Percentiles rank a stretch among this genome's conserved stretches.
Conservation (phyloP, 2,329 filamentous ascomycete species). For the Fusarium sp. region DNA sequence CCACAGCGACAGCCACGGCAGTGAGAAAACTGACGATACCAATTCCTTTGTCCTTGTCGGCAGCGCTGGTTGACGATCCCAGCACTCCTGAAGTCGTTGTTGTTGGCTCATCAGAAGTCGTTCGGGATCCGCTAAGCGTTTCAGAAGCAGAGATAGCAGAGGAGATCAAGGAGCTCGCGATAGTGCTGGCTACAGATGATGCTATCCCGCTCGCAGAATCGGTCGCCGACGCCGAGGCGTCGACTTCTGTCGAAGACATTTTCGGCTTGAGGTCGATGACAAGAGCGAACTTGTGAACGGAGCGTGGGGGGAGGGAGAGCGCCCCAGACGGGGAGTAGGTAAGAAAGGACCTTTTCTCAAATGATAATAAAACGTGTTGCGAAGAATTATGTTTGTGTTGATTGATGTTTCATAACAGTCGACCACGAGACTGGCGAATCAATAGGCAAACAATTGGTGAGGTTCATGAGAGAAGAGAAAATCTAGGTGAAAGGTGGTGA, state of each 20-base stretch:
- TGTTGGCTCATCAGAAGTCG: background rate
- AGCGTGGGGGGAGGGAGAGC: no score
- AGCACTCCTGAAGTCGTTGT: background rate
- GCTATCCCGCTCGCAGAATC: slow-evolving; percentile 32
- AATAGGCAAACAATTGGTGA: no score
- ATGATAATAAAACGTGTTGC: no score
- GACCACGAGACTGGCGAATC: no score
- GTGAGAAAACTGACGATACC: slow-evolving; percentile 63
- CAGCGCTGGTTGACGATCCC: slow-evolving; percentile 19
- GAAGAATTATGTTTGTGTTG: no score
- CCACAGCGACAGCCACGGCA: slow-evolving; percentile 67
- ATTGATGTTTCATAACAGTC: no score
- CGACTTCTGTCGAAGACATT: slow-evolving; percentile 20
- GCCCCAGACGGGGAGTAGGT: no score
- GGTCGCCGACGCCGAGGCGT: slow-evolving; percentile 28
- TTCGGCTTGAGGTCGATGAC: no score
- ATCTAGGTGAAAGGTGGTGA: no score
- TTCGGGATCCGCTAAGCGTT: slow-evolving; percentile 3
- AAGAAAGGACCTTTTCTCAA: no score
- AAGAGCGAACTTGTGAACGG: no score
- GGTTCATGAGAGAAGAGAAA: no score
- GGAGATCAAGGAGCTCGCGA: slow-evolving; percentile 13
- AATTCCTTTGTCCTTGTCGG: slow-evolving; percentile 56
- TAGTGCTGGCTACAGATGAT: slow-evolving; percentile 20
- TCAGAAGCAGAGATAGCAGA: slow-evolving; percentile 21